phyloP scores from a whole-genome alignment of 306 rosid genomes.

The Castanea sativa region DNA sequence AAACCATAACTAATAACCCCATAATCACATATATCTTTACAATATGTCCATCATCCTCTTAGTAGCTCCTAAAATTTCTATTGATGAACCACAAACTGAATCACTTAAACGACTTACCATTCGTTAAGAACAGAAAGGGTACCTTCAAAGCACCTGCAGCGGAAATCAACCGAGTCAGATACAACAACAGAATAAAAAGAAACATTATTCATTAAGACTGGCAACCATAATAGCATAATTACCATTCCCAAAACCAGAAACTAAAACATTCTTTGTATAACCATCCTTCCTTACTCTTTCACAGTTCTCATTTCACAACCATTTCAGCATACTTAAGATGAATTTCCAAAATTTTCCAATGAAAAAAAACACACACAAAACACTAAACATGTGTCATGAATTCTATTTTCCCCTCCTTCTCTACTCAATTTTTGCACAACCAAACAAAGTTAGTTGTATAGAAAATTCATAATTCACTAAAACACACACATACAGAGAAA shows the following conservation, averaged over 20 bases:
- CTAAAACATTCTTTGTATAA: background rate
- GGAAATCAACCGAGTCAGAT: background rate
- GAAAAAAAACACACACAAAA: background rate
- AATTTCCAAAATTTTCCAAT: background rate
- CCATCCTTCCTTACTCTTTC: background rate
- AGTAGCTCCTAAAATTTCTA: background rate
- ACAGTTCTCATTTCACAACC: background rate
- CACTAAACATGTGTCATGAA: background rate
- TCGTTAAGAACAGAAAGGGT: slow-evolving; percentile 35
- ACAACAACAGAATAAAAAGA: background rate
- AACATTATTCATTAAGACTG: background rate
- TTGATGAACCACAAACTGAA: background rate
- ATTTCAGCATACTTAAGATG: background rate
- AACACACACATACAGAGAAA: background rate
- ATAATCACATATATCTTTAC: background rate
- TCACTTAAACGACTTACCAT: slow-evolving; percentile 14
- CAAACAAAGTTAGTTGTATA: background rate
- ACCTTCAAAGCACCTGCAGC: slow-evolving; percentile 27
- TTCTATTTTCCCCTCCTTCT: background rate
- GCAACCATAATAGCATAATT: background rate
- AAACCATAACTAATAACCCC: background rate
- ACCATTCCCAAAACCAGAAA: background rate
- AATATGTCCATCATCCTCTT: background rate
- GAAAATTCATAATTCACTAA: background rate
- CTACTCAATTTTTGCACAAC: background rate